Percentiles rank a stretch among this genome's conserved stretches.
These are phyloP conservation scores for Penicillium bovifimosum DNA, from an alignment of 495 filamentous ascomycete genomes.

Conservation along the genomic window DNA sequence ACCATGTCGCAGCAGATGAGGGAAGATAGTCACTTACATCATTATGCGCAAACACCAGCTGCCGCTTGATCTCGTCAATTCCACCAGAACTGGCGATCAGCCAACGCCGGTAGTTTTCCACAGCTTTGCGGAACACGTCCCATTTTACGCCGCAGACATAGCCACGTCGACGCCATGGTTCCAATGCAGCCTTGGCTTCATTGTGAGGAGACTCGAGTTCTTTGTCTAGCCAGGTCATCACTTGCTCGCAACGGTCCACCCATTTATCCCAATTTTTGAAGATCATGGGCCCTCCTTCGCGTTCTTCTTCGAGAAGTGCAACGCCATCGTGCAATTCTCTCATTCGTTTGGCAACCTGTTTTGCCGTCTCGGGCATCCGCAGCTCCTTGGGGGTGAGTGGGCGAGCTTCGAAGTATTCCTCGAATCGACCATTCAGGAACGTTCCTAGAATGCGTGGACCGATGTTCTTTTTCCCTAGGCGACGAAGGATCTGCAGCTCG, in stretches of 20 bases:
- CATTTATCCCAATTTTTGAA: slow-evolving; percentile 96
- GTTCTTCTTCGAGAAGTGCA: slow-evolving; percentile 73
- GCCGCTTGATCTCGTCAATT: slow-evolving; percentile 56
- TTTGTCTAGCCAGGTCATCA: slow-evolving; percentile 70
- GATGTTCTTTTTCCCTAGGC: slow-evolving; percentile 85
- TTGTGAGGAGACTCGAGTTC: slow-evolving; percentile 49
- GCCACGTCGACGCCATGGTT: slow-evolving; percentile 61
- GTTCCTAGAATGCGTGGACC: slow-evolving; percentile 90
- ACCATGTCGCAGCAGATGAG: not conserved
- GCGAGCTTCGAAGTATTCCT: slow-evolving; percentile 81
- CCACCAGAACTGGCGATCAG: slow-evolving; percentile 68
- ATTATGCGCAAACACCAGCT: slow-evolving; percentile 92
- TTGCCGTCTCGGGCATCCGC: slow-evolving; percentile 73
- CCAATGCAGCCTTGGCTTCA: slow-evolving; percentile 28
- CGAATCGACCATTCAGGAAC: slow-evolving; percentile 93
- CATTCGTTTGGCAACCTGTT: slow-evolving; percentile 97
- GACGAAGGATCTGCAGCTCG: slow-evolving; percentile 79
- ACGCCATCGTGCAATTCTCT: slow-evolving; percentile 92
- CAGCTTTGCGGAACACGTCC: slow-evolving; percentile 65
- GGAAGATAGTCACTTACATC: slow-evolving; percentile 58
- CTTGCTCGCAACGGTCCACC: slow-evolving; percentile 71
- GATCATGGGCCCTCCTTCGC: slow-evolving; percentile 70
- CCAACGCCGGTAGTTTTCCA: slow-evolving; percentile 74
- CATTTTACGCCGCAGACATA: slow-evolving; percentile 83
- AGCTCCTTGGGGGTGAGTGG: slow-evolving; percentile 74